These are phyloP conservation scores for Rutstroemia sydowiana DNA, from an alignment of 2,329 filamentous ascomycete species.

Conservation along the genomic window DNA sequence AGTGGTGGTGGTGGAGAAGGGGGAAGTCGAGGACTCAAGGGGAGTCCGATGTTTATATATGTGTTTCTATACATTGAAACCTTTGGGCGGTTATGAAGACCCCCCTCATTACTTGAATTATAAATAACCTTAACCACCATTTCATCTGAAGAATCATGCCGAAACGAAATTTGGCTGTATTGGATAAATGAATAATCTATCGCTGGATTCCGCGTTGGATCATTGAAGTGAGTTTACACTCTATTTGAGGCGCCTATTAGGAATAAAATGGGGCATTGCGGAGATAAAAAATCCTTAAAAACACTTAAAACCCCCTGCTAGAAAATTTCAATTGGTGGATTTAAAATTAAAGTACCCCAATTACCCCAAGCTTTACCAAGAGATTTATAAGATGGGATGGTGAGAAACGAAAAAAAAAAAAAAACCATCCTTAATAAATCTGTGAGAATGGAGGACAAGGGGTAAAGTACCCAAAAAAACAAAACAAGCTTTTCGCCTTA, in stretches of 20 bases:
- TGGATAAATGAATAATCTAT: conserved; percentile 5
- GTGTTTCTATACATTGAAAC: not conserved
- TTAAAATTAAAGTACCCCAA: not conserved
- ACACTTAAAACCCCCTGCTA: too few species aligned
- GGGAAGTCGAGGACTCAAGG: too few species aligned
- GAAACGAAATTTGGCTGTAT: conserved; percentile 6
- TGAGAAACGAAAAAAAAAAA: not conserved
- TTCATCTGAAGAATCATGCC: not conserved
- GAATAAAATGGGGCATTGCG: too few species aligned
- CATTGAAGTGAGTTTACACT: not conserved
- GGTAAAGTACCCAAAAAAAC: not conserved
- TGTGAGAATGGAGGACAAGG: not conserved
- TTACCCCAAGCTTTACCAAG: not conserved
- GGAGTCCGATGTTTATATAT: not conserved
- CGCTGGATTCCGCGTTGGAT: not conserved
- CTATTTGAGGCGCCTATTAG: not conserved
- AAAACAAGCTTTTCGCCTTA: conserved; percentile 2
- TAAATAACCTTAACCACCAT: not conserved
- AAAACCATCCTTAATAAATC: too few species aligned
- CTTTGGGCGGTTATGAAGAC: not conserved
- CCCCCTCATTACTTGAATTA: not conserved
- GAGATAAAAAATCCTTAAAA: too few species aligned
- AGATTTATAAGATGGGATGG: not conserved
- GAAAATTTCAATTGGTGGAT: not conserved
- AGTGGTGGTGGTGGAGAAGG: not conserved